Conservation (phyloP, 345 rosid genomes). For the Diplotaxis tenuifolia region DNA sequence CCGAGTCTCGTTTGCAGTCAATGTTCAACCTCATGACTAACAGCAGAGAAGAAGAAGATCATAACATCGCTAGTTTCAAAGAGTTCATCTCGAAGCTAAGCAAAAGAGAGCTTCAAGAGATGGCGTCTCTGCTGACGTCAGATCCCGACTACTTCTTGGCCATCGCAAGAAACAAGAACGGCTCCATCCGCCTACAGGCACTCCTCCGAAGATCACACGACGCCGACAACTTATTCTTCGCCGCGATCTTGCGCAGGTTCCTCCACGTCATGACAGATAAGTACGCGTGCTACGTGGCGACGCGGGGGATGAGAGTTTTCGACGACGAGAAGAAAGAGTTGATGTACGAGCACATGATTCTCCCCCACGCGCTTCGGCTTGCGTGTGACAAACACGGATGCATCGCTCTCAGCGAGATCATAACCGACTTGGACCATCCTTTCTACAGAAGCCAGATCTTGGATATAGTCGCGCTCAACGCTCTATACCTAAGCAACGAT, state of each 20-base stretch:
- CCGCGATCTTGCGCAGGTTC: background rate
- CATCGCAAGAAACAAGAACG: conserved; percentile 5
- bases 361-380: background rate
- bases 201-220: conserved; percentile 4
- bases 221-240: background rate
- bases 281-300: conserved; percentile 11
- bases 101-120: background rate
- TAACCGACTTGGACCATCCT: conserved; percentile 9
- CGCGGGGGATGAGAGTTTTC: background rate
- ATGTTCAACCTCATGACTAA: conserved; percentile 8
- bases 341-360: background rate
- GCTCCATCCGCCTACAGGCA: conserved; percentile 4
- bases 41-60: background rate
- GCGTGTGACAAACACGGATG: conserved; percentile 10
- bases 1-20: background rate
- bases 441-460: background rate
- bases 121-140: conserved; percentile 6
- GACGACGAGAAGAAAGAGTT: background rate
- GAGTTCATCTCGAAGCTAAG: background rate
- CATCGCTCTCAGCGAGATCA: conserved; percentile 21
- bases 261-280: conserved; percentile 4
- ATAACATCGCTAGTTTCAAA: background rate
- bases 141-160: background rate
- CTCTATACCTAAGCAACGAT: conserved; percentile 3
- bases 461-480: background rate